These are phyloP conservation scores for Dryas alaskensis DNA, from an alignment of 306 rosid species.

Conservation along the genomic window DNA sequence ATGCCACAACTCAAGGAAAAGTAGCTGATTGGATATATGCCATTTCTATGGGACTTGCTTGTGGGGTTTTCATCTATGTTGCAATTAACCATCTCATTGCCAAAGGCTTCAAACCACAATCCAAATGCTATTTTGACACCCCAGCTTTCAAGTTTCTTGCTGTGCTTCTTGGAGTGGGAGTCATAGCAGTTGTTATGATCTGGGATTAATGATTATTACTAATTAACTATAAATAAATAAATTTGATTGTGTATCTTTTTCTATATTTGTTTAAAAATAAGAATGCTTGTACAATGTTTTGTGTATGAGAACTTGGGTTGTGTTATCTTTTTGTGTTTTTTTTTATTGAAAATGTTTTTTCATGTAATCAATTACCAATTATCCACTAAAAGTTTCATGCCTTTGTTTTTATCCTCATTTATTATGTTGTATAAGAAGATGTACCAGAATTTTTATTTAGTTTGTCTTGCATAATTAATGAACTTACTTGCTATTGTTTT, in stretches of 20 bases:
- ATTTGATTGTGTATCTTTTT: not conserved
- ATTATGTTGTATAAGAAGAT: not conserved
- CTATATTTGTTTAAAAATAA: not conserved
- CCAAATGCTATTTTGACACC: constrained; percentile 33
- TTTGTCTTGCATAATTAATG: not conserved
- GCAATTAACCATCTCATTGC: constrained; percentile 75
- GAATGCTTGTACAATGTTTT: not conserved
- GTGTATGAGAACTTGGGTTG: not conserved
- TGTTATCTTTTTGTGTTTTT: not conserved
- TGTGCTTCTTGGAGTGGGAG: constrained; percentile 64
- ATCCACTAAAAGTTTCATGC: not conserved
- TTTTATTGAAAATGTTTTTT: not conserved
- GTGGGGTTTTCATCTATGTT: constrained; percentile 73
- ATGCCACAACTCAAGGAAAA: constrained; percentile 60
- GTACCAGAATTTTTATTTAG: not conserved
- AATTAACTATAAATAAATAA: not conserved
- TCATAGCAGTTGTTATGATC: constrained; percentile 69
- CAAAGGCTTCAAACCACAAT: constrained; percentile 57
- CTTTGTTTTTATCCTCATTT: not conserved
- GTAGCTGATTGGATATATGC: constrained; percentile 71
- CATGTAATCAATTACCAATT: not conserved
- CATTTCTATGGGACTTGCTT: constrained; percentile 75
- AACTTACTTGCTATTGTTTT: not conserved
- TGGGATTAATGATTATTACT: constrained; percentile 43
- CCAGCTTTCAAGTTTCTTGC: constrained; percentile 63